Evolutionary conservation across 2,329 filamentous ascomycete genomes (phyloP).

Genomic region (Aspergillus texensis): DNA sequence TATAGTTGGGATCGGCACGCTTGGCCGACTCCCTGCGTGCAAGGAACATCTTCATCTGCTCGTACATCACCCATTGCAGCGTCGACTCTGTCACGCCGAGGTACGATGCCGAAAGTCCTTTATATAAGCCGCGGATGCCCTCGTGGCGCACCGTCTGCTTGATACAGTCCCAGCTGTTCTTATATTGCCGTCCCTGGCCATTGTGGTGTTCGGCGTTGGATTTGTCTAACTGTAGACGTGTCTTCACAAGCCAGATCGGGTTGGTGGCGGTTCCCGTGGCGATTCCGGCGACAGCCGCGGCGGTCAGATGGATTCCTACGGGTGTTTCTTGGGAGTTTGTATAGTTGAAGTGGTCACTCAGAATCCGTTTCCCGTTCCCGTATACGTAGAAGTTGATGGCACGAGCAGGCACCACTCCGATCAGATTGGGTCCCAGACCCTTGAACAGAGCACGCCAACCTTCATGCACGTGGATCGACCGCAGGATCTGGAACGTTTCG

Average conservation of each 20-base stretch:
- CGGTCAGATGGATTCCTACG: constrained; percentile 75
- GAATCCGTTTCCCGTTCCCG: constrained; percentile 83
- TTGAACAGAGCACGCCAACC: constrained; percentile 90
- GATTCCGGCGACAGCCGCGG: constrained; percentile 77
- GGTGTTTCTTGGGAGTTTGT: constrained; percentile 52
- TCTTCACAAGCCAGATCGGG: constrained; percentile 97
- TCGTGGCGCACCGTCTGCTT: constrained; percentile 79
- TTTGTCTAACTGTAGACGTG: constrained; percentile 87
- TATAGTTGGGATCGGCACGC: constrained; percentile 56
- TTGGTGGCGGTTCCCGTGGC: constrained; percentile 90
- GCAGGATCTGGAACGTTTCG: constrained; percentile 85
- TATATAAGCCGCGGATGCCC: constrained; percentile 80
- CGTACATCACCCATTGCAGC: constrained; percentile 91
- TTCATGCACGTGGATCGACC: constrained; percentile 76
- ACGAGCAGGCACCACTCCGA: constrained; percentile 85
- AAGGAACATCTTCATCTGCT: constrained; percentile 82
- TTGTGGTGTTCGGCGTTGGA: constrained; percentile 66
- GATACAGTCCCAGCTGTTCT: constrained; percentile 86
- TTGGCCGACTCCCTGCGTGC: constrained; percentile 61
- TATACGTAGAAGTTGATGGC: constrained; percentile 95
- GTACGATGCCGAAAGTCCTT: constrained; percentile 88
- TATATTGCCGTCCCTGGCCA: constrained; percentile 66
- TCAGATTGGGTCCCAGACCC: constrained; percentile 84
- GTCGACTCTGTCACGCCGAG: constrained; percentile 88
- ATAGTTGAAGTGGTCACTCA: constrained; percentile 66